phyloP scores from a whole-genome alignment of 2,329 filamentous ascomycete species.

The Botrytis hyacinthi region DNA sequence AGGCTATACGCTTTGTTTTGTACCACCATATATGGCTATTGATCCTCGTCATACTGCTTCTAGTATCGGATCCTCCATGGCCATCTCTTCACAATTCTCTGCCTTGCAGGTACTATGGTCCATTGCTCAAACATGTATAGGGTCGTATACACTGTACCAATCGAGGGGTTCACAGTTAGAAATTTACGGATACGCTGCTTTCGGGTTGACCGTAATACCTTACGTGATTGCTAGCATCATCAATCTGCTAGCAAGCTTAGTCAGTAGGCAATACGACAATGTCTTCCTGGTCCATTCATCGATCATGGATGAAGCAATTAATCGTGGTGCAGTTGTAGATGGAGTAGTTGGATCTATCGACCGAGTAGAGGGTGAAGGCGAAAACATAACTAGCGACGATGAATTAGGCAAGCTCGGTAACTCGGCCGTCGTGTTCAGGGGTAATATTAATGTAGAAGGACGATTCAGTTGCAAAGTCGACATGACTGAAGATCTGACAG shows the following conservation, averaged over 20 bases:
- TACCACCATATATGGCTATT: background rate
- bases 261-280: background rate
- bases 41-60: background rate
- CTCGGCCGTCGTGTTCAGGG: background rate
- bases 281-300: background rate
- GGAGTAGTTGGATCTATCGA: background rate
- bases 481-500: background rate
- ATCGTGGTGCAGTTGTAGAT: background rate
- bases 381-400: background rate
- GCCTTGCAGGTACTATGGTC: background rate
- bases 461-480: background rate
- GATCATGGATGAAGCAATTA: background rate
- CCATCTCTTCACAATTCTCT: background rate
- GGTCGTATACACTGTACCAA: background rate
- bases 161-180: background rate
- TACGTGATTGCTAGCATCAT: background rate
- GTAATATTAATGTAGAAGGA: background rate
- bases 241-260: background rate
- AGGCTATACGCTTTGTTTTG: background rate
- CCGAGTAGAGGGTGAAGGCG: background rate
- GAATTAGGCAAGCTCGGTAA: constrained; percentile 6
- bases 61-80: background rate
- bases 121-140: background rate
- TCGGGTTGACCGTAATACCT: background rate
- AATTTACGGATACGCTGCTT: background rate